Percentiles rank a stretch among this genome's conserved stretches.
These are phyloP conservation scores for Jamesozyma rosinii DNA, from an alignment of 805 yeast genomes.

Conservation along the genomic window DNA sequence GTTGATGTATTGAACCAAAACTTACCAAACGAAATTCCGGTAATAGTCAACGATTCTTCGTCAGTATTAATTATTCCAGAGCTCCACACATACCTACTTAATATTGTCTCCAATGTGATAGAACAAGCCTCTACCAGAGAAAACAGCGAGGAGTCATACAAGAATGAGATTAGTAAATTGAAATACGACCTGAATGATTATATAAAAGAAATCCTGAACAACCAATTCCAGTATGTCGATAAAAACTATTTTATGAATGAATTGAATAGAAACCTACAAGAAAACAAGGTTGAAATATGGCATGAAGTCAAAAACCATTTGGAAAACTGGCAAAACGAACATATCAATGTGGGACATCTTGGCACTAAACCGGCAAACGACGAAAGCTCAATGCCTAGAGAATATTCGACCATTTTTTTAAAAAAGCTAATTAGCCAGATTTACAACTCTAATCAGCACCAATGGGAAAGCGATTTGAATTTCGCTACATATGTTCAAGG, in stretches of 20 bases:
- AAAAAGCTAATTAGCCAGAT: slow-evolving; percentile 23
- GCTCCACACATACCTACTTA: slow-evolving; percentile 18
- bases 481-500: slow-evolving; percentile 31
- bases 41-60: slow-evolving; percentile 19
- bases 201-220: slow-evolving; percentile 25
- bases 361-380: not conserved
- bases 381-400: slow-evolving; percentile 10
- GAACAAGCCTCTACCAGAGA: slow-evolving; percentile 1
- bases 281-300: slow-evolving; percentile 22
- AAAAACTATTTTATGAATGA: slow-evolving; percentile 21
- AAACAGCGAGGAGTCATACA: not conserved
- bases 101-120: slow-evolving; percentile 12
- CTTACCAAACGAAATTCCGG: slow-evolving; percentile 28
- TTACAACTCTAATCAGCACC: slow-evolving; percentile 27
- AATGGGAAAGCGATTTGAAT: slow-evolving; percentile 31
- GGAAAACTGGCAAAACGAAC: slow-evolving; percentile 5
- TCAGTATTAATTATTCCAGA: slow-evolving; percentile 27
- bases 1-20: slow-evolving; percentile 13
- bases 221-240: slow-evolving; percentile 27
- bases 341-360: not conserved
- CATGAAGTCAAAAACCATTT: slow-evolving; percentile 16
- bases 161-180: slow-evolving; percentile 3
- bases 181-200: slow-evolving; percentile 23
- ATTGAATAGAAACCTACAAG: slow-evolving; percentile 19
- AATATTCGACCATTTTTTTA: slow-evolving; percentile 21